phyloP scores from a whole-genome alignment of 2,329 filamentous ascomycete genomes.

The Ophiosphaerella korrae region DNA sequence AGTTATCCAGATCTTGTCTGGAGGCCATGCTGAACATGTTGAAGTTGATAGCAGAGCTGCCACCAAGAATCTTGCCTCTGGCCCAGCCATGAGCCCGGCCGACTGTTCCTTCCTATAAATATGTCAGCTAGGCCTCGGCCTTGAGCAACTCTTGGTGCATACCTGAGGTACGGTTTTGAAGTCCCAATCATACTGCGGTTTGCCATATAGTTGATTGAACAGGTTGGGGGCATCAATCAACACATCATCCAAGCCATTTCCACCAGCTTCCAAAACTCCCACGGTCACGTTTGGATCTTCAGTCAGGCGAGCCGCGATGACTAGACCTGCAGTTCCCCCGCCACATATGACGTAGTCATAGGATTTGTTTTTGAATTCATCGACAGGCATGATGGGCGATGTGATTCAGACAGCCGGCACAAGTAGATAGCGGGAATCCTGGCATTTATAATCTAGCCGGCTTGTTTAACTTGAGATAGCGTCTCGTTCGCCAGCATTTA shows the following conservation, averaged over 20 bases:
- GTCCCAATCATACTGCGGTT: slow-evolving; percentile 41
- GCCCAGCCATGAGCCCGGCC: slow-evolving; percentile 29
- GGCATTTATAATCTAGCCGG: too few relatives aligned
- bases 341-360: slow-evolving; percentile 35
- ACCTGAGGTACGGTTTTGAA: slow-evolving; percentile 40
- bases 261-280: slow-evolving; percentile 35
- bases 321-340: slow-evolving; percentile 38
- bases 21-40: slow-evolving; percentile 39
- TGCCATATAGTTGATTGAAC: slow-evolving; percentile 30
- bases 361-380: slow-evolving; percentile 27
- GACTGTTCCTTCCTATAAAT: slow-evolving; percentile 25
- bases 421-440: too few relatives aligned
- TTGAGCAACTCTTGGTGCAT: background rate
- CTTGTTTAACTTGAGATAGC: too few relatives aligned
- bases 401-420: too few relatives aligned
- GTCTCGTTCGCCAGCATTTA: too few relatives aligned
- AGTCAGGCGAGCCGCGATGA: slow-evolving; percentile 34
- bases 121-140: slow-evolving; percentile 3
- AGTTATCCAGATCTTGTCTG: slow-evolving; percentile 43
- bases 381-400: slow-evolving; percentile 21
- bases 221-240: slow-evolving; percentile 36
- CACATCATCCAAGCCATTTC: slow-evolving; percentile 31
- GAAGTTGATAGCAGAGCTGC: slow-evolving; percentile 45
- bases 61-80: slow-evolving; percentile 46
- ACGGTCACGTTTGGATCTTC: slow-evolving; percentile 35